These are phyloP conservation scores for Fraxinus americana DNA, from an alignment of 257 asterid genomes.

Conservation along the genomic window DNA sequence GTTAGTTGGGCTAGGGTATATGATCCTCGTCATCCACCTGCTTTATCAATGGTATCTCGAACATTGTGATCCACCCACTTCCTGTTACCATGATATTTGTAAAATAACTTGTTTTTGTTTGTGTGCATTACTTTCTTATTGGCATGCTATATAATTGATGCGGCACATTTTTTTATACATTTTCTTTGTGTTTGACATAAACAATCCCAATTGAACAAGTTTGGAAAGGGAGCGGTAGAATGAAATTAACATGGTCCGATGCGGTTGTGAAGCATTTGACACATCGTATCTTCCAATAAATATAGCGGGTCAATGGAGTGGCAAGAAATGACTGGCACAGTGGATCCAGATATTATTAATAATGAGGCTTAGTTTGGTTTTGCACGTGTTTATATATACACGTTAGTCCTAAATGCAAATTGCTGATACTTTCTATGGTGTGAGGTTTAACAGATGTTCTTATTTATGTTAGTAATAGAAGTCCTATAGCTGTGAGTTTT, in stretches of 20 bases:
- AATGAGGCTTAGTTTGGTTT: background rate
- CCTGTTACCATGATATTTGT: background rate
- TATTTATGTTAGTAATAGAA: constrained; percentile 11
- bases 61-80: background rate
- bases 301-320: background rate
- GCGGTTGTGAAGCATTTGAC: background rate
- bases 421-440: constrained; percentile 10
- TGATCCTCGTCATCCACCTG: background rate
- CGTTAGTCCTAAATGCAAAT: background rate
- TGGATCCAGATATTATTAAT: background rate
- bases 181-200: background rate
- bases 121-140: background rate
- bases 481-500: background rate
- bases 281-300: background rate
- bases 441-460: background rate
- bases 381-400: constrained; percentile 4
- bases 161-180: background rate
- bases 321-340: background rate
- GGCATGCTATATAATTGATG: background rate
- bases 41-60: background rate
- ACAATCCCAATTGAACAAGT: background rate
- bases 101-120: background rate
- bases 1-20: background rate
- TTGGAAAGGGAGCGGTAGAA: background rate
- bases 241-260: background rate